Evolutionary conservation across 768 basidiomycete genomes (phyloP).

Genomic region (Boletellus emodensis): DNA sequence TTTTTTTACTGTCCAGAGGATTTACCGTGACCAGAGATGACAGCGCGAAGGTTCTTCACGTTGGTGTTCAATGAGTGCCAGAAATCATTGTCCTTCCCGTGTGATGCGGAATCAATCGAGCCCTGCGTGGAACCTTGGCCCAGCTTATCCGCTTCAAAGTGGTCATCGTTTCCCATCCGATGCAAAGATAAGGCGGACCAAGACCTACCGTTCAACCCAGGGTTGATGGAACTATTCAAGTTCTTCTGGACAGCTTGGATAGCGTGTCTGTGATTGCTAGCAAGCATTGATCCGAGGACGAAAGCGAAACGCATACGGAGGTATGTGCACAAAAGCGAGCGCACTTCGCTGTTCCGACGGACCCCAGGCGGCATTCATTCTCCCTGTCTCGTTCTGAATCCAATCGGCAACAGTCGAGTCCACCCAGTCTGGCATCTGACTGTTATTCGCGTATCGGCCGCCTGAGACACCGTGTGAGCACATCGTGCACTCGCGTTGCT

Average conservation of each 20-base stretch:
- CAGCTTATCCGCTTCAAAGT: slow-evolving; percentile 45
- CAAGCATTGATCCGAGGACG: background rate
- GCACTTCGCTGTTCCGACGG: slow-evolving; percentile 48
- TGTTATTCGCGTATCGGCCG: slow-evolving; percentile 46
- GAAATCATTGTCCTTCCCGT: slow-evolving; percentile 54
- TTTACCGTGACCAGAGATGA: slow-evolving; percentile 69
- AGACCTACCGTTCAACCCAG: slow-evolving; percentile 40
- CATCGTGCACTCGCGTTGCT: background rate
- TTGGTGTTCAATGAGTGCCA: slow-evolving; percentile 57
- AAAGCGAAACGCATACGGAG: slow-evolving; percentile 46
- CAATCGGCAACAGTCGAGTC: slow-evolving; percentile 58
- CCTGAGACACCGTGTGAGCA: slow-evolving; percentile 31
- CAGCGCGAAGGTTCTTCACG: slow-evolving; percentile 61
- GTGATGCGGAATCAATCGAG: slow-evolving; percentile 33
- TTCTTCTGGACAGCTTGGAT: slow-evolving; percentile 33
- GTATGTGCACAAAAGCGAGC: slow-evolving; percentile 73
- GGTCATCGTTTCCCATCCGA: background rate
- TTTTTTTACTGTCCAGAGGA: background rate
- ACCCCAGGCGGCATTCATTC: slow-evolving; percentile 60
- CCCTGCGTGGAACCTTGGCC: slow-evolving; percentile 60
- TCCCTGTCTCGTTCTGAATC: slow-evolving; percentile 49
- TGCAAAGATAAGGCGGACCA: background rate
- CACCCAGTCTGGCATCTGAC: slow-evolving; percentile 61
- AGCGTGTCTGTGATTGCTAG: slow-evolving; percentile 10
- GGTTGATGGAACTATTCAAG: slow-evolving; percentile 39